These are phyloP conservation scores for Corylus heterophylla DNA, from an alignment of 306 rosid species.

Conservation along the genomic window DNA sequence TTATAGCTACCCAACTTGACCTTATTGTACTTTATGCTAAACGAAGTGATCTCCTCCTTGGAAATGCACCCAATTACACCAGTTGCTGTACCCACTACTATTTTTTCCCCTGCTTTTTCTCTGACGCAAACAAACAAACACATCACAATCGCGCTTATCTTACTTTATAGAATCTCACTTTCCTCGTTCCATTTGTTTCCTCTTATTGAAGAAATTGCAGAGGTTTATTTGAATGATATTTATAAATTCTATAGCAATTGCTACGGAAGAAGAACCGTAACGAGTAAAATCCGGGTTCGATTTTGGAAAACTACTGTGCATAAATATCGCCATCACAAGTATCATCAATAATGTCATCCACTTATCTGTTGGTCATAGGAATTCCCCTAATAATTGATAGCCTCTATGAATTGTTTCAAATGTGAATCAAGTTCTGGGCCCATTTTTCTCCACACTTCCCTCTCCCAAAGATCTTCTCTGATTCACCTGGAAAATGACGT, in stretches of 20 bases:
- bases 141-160: constrained; percentile 27
- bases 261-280: not conserved
- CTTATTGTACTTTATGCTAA: constrained; percentile 4
- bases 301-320: constrained; percentile 14
- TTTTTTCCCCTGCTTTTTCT: constrained; percentile 31
- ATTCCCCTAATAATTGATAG: constrained; percentile 2
- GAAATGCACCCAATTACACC: constrained; percentile 44
- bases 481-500: constrained; percentile 6
- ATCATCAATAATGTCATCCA: constrained; percentile 19
- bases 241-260: not conserved
- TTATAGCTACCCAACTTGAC: not conserved
- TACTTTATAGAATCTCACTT: constrained; percentile 39
- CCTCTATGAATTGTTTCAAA: constrained; percentile 33
- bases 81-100: constrained; percentile 46
- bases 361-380: constrained; percentile 33
- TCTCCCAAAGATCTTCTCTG: not conserved
- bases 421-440: constrained; percentile 38
- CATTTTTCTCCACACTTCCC: constrained; percentile 21
- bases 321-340: constrained; percentile 19
- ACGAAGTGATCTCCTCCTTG: constrained; percentile 55
- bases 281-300: constrained; percentile 19
- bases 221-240: not conserved
- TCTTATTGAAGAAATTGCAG: not conserved
- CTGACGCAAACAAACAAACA: constrained; percentile 43
- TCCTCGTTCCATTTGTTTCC: constrained; percentile 5